Evolutionary conservation across 352 stramenopile species (phyloP).

Genomic region (Globisporangium nodosum): DNA sequence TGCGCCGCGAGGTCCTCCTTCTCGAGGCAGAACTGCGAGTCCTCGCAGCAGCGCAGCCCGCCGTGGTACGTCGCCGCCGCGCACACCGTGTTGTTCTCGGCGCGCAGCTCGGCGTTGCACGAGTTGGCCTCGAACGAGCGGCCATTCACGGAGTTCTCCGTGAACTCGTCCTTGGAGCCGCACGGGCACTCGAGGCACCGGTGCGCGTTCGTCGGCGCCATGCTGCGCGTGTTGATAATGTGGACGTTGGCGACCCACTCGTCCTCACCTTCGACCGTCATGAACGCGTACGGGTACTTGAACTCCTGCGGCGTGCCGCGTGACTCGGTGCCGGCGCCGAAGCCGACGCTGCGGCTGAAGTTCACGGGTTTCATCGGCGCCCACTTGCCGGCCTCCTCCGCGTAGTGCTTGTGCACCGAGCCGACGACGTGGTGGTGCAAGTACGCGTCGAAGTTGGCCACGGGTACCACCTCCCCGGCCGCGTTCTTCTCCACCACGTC

Average conservation of each 20-base stretch:
- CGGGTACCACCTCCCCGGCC: conserved; percentile 43
- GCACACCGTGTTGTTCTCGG: conserved; percentile 73
- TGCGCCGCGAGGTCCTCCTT: conserved; percentile 30
- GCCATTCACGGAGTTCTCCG: conserved; percentile 46
- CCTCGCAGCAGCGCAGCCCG: conserved; percentile 71
- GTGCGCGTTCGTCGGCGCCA: conserved; percentile 38
- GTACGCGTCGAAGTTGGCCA: conserved; percentile 69
- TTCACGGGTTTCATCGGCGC: conserved; percentile 72
- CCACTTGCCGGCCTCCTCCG: conserved; percentile 35
- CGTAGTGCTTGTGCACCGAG: conserved; percentile 63
- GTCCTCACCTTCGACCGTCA: conserved; percentile 70
- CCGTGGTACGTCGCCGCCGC: conserved; percentile 53
- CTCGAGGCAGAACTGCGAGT: conserved; percentile 66
- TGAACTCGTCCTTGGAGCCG: conserved; percentile 58
- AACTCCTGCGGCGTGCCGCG: conserved; percentile 78
- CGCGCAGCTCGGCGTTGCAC: conserved; percentile 63
- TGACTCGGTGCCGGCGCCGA: conserved; percentile 73
- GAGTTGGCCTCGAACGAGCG: conserved; percentile 24
- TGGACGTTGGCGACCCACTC: conserved; percentile 81
- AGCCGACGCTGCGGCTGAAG: conserved; percentile 69
- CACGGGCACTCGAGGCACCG: conserved; percentile 75
- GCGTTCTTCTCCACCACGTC: conserved; percentile 67
- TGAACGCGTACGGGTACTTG: conserved; percentile 73
- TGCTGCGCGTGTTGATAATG: conserved; percentile 75
- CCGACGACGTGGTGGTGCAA: conserved; percentile 81